Evolutionary conservation across 2,329 filamentous ascomycete species (phyloP), one percentile per base, ranked within the genome.

Genomic region (Fusarium setosum): DNA sequence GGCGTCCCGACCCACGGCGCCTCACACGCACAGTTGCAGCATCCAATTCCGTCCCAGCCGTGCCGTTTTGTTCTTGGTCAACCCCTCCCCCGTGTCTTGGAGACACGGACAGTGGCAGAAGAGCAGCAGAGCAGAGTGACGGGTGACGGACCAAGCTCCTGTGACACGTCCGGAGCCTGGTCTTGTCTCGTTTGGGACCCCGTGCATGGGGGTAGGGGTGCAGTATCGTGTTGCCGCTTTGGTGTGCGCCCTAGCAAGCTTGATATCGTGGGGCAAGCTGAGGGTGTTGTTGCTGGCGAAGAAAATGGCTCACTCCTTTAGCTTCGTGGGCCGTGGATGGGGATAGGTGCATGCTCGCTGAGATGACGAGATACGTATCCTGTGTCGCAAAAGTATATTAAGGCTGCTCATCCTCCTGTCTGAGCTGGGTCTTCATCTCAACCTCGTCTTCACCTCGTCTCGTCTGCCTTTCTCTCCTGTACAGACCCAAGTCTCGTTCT

Each of bases 231-330:
- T 56, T 65, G 56, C 59, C 63, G 56, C 37, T 44, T 42, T 60
- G 59, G 59, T 63, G 57, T 63, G 53, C 58, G 61, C 56, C 57
- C 53, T 61, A 26, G 23, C 37, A 62, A 50, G 49, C 59, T 72
- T 68, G 61, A 70, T 56, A 72, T 72, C 70, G 68, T 72, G 70
- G 70, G 70, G 68, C 68, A 50, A 61, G 66, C 68, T 68, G 70
- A 69, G 48, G 59, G 59, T 65, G 64, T 61, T 53, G 66, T 29
- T 29, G 60, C 41, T 45, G n/a, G 24, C 18, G 47, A 58, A 67
- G 68, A 72, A 72, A 72, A 72, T 72, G 70, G 68, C 70, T 72
- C 70, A 72, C 65, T 72, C 61, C 47, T 65, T 65, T 72, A 70
- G 61, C 61, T 60, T 70, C 70, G 62, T 68, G 65, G 58, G 51